Evolutionary conservation across 2,329 filamentous ascomycete genomes (phyloP).

Genomic region (Exophiala sp.): DNA sequence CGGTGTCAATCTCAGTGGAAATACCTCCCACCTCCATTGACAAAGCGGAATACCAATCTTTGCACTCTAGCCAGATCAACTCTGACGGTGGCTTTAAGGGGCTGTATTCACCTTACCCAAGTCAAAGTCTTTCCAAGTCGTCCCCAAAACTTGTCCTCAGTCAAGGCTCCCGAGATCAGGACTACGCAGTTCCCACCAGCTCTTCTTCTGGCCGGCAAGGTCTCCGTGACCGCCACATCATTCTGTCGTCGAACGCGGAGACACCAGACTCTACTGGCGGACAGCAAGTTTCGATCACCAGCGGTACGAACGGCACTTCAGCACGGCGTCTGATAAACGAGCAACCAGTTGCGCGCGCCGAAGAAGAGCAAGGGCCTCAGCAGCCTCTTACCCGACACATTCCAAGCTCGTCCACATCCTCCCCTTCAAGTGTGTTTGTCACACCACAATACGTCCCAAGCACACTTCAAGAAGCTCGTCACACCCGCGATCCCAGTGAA

Average conservation of each 20-base stretch:
- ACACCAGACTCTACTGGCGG: background rate
- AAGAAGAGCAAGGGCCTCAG: background rate
- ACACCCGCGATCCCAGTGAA: background rate
- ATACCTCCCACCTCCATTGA: slow-evolving; percentile 12
- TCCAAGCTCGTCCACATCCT: slow-evolving; percentile 1
- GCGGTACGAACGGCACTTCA: background rate
- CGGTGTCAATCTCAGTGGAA: slow-evolving; percentile 7
- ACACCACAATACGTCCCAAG: slow-evolving; percentile 9
- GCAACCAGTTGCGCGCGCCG: background rate
- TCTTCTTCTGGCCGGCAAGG: background rate
- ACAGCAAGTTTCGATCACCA: background rate
- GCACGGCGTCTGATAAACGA: background rate
- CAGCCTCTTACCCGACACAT: background rate
- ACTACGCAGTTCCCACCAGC: background rate
- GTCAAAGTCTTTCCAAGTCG: background rate
- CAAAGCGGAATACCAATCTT: slow-evolving; percentile 21
- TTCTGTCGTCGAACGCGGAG: background rate
- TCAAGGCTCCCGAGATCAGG: background rate
- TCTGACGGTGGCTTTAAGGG: background rate
- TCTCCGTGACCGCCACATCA: too few species aligned
- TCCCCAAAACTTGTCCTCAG: background rate
- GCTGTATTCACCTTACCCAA: background rate
- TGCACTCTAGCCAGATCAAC: slow-evolving; percentile 18
- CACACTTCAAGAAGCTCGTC: background rate
- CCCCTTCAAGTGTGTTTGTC: background rate